phyloP scores from a whole-genome alignment of 116 monocot genomes.

The Posidonia oceanica region DNA sequence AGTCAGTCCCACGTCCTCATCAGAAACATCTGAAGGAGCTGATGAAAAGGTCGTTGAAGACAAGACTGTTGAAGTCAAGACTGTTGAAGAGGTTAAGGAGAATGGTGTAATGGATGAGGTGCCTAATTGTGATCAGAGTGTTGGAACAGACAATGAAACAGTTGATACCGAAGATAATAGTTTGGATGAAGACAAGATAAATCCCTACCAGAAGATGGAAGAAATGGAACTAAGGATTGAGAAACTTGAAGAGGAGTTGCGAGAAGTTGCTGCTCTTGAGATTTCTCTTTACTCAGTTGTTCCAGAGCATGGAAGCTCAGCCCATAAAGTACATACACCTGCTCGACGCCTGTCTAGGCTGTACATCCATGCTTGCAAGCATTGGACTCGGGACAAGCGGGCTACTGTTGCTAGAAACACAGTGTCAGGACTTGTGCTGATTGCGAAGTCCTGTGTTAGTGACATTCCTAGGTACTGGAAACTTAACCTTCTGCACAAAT shows the following conservation, averaged over 20 bases:
- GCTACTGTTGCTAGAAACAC: slow-evolving; percentile 87
- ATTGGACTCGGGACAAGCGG: slow-evolving; percentile 55
- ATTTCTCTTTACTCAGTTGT: slow-evolving; percentile 92
- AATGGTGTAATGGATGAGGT: slow-evolving; percentile 66
- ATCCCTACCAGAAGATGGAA: slow-evolving; percentile 46
- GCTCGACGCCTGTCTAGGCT: slow-evolving; percentile 87
- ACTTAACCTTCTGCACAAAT: background rate
- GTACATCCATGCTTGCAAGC: slow-evolving; percentile 86
- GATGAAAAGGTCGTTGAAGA: slow-evolving; percentile 32
- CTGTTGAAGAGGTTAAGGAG: slow-evolving; percentile 60
- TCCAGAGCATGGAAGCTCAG: slow-evolving; percentile 92
- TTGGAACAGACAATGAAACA: slow-evolving; percentile 71
- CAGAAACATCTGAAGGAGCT: slow-evolving; percentile 60
- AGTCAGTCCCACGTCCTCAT: slow-evolving; percentile 25
- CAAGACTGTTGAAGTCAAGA: slow-evolving; percentile 10
- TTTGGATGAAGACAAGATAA: slow-evolving; percentile 32
- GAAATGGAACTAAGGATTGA: slow-evolving; percentile 74
- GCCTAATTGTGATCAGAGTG: slow-evolving; percentile 51
- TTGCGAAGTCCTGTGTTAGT: slow-evolving; percentile 83
- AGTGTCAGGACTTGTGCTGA: slow-evolving; percentile 83
- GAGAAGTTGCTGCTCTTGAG: slow-evolving; percentile 97
- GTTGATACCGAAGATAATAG: slow-evolving; percentile 70
- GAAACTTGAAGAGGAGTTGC: slow-evolving; percentile 86
- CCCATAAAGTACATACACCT: slow-evolving; percentile 94
- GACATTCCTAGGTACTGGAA: slow-evolving; percentile 77